These are phyloP conservation scores for Fusarium abutilonis DNA, from an alignment of 2,329 filamentous ascomycete genomes.

Conservation along the genomic window DNA sequence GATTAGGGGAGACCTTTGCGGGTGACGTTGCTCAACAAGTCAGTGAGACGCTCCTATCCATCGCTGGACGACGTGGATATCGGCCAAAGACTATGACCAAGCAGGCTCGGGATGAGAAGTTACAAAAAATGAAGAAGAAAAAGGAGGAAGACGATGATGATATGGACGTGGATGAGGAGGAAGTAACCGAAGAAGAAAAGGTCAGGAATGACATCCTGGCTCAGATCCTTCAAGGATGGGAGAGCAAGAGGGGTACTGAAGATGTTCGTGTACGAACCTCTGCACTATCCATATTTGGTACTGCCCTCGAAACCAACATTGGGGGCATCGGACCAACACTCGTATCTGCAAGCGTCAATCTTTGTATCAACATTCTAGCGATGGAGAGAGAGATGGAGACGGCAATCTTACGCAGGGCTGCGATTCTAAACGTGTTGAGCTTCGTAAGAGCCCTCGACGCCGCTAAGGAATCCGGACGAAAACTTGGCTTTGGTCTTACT, in stretches of 20 bases:
- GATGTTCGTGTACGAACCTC: slow-evolving; percentile 76
- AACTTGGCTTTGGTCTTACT: slow-evolving; percentile 64
- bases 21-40: slow-evolving; percentile 63
- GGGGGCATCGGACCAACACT: slow-evolving; percentile 63
- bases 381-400: slow-evolving; percentile 69
- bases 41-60: slow-evolving; percentile 67
- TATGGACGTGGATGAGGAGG: slow-evolving; percentile 60
- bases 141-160: slow-evolving; percentile 60
- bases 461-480: slow-evolving; percentile 58
- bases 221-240: slow-evolving; percentile 73
- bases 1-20: slow-evolving; percentile 64
- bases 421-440: slow-evolving; percentile 69
- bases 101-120: slow-evolving; percentile 62
- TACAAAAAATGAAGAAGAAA: slow-evolving; percentile 58
- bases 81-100: slow-evolving; percentile 67
- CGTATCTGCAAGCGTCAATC: slow-evolving; percentile 67
- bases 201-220: slow-evolving; percentile 61
- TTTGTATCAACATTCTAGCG: slow-evolving; percentile 69
- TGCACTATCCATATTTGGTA: slow-evolving; percentile 72
- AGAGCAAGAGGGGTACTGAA: slow-evolving; percentile 71
- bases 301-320: slow-evolving; percentile 68
- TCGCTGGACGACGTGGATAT: slow-evolving; percentile 71
- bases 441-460: slow-evolving; percentile 69
- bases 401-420: slow-evolving; percentile 73
- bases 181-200: slow-evolving; percentile 55